Percentiles rank a stretch among this genome's conserved stretches.
Evolutionary conservation across 805 yeast species (phyloP).

Genomic region (Teunomyces funiuensis): DNA sequence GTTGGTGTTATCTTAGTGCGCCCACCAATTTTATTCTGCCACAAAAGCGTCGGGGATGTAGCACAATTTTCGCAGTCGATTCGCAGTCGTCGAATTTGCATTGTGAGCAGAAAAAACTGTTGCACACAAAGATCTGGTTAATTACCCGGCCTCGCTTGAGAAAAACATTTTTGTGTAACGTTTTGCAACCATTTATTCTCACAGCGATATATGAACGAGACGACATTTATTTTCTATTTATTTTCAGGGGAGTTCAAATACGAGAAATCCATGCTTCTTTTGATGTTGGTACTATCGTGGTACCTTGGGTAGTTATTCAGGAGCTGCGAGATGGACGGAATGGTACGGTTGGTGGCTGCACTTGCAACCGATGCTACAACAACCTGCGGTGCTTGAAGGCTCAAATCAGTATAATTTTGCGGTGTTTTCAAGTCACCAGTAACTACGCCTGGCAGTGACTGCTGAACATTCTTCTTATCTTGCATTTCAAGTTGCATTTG

Average conservation of each 20-base stretch:
- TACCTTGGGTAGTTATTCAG: background rate
- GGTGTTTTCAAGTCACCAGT: background rate
- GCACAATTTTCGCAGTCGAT: conserved; percentile 6
- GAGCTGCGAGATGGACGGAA: background rate
- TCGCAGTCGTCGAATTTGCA: conserved; percentile 3
- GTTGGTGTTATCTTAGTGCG: conserved; percentile 2
- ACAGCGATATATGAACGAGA: background rate
- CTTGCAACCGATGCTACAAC: background rate
- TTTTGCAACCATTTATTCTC: conserved; percentile 4
- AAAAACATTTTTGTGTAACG: background rate
- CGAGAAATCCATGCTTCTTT: conserved; percentile 6
- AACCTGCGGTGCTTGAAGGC: no score
- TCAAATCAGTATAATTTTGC: no score
- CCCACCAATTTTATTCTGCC: conserved; percentile 2
- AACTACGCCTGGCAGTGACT: background rate
- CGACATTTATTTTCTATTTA: background rate
- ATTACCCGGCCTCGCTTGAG: conserved; percentile 3
- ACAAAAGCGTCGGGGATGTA: conserved; percentile 3
- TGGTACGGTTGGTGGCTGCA: background rate
- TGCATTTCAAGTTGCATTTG: background rate
- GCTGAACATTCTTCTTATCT: background rate
- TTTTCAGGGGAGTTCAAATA: conserved; percentile 6
- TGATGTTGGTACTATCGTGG: background rate
- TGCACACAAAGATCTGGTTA: conserved; percentile 1
- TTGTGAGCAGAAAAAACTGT: background rate